Evolutionary conservation across 495 filamentous ascomycete genomes (phyloP).

Genomic region (Tuber brumale): DNA sequence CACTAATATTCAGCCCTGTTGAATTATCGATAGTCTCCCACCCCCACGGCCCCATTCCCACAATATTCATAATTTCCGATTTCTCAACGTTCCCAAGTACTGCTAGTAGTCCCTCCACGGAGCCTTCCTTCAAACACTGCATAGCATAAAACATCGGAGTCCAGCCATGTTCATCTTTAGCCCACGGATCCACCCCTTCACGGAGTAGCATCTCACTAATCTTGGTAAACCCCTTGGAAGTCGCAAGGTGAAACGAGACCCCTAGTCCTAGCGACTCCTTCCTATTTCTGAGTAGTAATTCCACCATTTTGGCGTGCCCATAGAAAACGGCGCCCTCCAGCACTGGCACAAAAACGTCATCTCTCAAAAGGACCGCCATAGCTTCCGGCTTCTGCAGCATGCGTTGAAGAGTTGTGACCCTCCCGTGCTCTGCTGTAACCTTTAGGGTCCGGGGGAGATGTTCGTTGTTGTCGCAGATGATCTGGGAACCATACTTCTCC

Average conservation of each 20-base stretch:
- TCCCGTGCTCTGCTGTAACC: not conserved
- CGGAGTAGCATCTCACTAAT: conserved; percentile 9
- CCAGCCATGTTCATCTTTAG: conserved; percentile 12
- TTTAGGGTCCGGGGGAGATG: not conserved
- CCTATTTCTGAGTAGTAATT: not conserved
- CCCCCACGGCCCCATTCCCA: not conserved
- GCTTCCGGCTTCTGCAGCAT: not conserved
- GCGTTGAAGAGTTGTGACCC: conserved; percentile 4
- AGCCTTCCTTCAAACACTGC: conserved; percentile 8
- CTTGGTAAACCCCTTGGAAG: not conserved
- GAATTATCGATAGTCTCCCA: not conserved
- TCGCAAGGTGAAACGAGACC: conserved; percentile 10
- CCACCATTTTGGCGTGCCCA: conserved; percentile 1
- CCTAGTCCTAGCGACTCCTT: not conserved
- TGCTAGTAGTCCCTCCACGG: not conserved
- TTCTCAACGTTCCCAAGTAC: not conserved
- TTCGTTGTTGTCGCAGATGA: not conserved
- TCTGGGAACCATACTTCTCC: not conserved
- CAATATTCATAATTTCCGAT: not conserved
- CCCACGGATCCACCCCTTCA: conserved; percentile 7
- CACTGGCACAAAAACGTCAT: not conserved
- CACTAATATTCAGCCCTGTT: not conserved
- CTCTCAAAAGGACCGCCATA: not conserved
- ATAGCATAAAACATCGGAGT: conserved; percentile 12
- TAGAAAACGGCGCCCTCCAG: conserved; percentile 10